phyloP scores from a whole-genome alignment of 371 early-diverging fungal genomes.

The Syncephalis plumigaleata region DNA sequence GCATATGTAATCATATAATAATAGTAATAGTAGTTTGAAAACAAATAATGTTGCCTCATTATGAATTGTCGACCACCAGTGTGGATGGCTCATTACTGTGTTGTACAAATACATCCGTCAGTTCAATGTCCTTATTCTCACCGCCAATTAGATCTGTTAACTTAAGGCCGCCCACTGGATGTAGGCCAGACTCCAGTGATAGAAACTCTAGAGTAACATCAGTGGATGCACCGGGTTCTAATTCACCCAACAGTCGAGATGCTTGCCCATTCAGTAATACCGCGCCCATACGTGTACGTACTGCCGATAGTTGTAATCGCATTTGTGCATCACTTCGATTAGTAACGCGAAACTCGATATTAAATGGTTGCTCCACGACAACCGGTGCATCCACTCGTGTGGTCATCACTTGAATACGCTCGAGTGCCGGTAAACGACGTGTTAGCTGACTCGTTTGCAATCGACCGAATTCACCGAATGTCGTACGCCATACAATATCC shows the following conservation, averaged over 20 bases:
- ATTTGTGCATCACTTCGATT: constrained; percentile 9
- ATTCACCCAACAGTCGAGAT: constrained; percentile 40
- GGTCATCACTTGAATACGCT: constrained; percentile 54
- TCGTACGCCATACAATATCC: constrained; percentile 84
- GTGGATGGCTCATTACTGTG: no score
- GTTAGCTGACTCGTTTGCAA: constrained; percentile 88
- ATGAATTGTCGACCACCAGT: no score
- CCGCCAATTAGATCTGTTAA: constrained; percentile 43
- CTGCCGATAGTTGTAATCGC: constrained; percentile 43
- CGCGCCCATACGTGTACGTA: constrained; percentile 62
- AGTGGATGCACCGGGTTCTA: constrained; percentile 32
- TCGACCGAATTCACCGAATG: constrained; percentile 70
- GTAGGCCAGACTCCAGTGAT: constrained; percentile 67
- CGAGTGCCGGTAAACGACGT: constrained; percentile 59
- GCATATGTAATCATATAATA: no score
- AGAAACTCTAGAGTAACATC: constrained; percentile 63
- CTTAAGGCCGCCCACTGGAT: constrained; percentile 63
- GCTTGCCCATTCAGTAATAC: constrained; percentile 61
- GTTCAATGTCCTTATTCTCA: constrained; percentile 44
- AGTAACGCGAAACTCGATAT: constrained; percentile 18
- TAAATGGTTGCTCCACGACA: constrained; percentile 41
- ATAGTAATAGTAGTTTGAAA: no score
- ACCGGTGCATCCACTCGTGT: constrained; percentile 25
- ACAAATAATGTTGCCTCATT: no score
- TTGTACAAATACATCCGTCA: no score